Evolutionary conservation across 192 early-diverging fungal genomes (phyloP), one percentile per base, ranked within the genome.

Genomic region (Obelidium mucronatum): DNA sequence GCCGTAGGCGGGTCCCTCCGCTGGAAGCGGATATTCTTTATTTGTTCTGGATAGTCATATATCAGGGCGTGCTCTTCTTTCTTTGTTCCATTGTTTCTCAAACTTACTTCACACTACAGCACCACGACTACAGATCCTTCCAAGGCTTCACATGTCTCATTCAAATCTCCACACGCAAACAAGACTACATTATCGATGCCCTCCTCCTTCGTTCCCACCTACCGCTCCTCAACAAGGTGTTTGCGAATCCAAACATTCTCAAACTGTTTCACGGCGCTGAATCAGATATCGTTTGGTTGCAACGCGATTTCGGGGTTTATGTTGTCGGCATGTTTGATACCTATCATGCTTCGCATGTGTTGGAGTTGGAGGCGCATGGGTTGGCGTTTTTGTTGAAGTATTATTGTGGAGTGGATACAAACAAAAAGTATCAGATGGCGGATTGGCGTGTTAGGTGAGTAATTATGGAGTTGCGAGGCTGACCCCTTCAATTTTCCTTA

Each of bases 231-330:
- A 99, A 99, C 82, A 77, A 87, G 3, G 82, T 88, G 6, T 97
- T 98, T 52, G 91, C 96, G 0, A 89, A 99, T 78, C 96, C 98
- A 15, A 80, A 81, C 5, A 91, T 93, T 35, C 83, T 95, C 80
- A 99, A 99, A 80, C 80, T 95, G 28, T 85, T 99, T 37, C 98
- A 99, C 77, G 98, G 98, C 79, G 97, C 98, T n/a, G 94, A 97
- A 26, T 89, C 81, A 80, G 98, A 99, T 88, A 90, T 99, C 24
- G 79, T 90, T 63, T 99, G 98, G 98, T 85, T 99, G 66, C 98
- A 99, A 82, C 88, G 92, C 26, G 98, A 99, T 74, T 98, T 99
- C 81, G 96, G 96, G 31, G 82, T 97, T 5, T 99, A 99, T 70
- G 81, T 99, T 51, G 98, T 99, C 3, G 94, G 95, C 51, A 78